Base-by-base conservation (phyloP, 1,284 basidiomycete genomes). In the Sphaerobolus stellatus region DNA sequence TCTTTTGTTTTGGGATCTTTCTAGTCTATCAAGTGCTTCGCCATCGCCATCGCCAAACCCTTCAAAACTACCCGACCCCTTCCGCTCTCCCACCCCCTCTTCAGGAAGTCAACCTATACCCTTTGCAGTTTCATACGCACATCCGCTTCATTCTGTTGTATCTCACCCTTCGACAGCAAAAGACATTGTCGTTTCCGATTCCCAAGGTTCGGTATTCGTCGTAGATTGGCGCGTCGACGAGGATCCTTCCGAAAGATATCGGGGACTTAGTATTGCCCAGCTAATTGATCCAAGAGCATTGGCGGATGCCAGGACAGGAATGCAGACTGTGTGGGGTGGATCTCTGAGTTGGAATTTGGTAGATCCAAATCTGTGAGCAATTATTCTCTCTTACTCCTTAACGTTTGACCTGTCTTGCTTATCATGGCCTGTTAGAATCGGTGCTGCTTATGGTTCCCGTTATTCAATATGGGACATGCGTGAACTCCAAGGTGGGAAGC, bases 1-100 rank as follows among this genome's bases (percentile, higher is more conserved):
- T 76, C 76, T 91, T 46, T 86, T 91, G 80, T 81, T 92, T 14
- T 92, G 89, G 89, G 87, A 92, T 67, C 77, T 92, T 18, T 73
- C 80, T 62, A 86, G 87, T 2, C 71, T 24, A 54, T 76, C 49
- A 70, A 80, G 78, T 34, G 64, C 55, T 46, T 22, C 41, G 2
- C 44, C 71, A 27, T 72, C 75, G n/a, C 13, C 62, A 56, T 20
- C 56, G 58, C 50, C 66, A 64, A 44, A 74, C 65, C 54, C 71
- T 67, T 56, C 63, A 57, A 22, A 59, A 59, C 30, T 60, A 66
- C 11, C 64, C 66, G 29, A 62, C 64, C 48, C 62, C 20, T 14
- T 18, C 14, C 41, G 41, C 16, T 14, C 41, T 63, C 25, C 56
- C 45, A 33, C 46, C 44, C 41, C 57, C 56, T 53, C 63, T 14